Evolutionary conservation across 306 rosid species (phyloP).

Genomic region (Mimosa pudica): DNA sequence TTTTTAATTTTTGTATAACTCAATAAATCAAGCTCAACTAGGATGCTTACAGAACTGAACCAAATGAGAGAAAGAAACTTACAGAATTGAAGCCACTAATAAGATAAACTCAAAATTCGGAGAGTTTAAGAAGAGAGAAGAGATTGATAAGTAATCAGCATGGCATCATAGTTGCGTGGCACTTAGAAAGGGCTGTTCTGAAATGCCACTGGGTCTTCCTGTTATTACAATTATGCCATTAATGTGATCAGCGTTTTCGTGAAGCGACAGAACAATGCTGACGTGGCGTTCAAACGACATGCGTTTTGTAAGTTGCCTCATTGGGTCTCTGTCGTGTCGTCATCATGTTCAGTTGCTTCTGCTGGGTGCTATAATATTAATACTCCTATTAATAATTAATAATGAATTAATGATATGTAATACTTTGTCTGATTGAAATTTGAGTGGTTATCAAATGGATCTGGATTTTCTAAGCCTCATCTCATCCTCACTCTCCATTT

Average conservation of each 20-base stretch:
- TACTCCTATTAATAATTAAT: too few species aligned
- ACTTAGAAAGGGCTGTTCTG: background rate
- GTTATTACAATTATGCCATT: constrained; percentile 22
- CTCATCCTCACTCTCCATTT: too few species aligned
- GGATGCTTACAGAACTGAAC: background rate
- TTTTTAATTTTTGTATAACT: background rate
- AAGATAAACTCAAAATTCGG: background rate
- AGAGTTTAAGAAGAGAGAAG: background rate
- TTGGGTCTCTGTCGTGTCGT: background rate
- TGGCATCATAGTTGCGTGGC: background rate
- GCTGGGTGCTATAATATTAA: too few species aligned
- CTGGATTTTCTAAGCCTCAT: too few species aligned
- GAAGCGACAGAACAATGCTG: background rate
- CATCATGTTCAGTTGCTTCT: background rate
- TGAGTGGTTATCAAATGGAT: too few species aligned
- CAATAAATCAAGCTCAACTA: background rate
- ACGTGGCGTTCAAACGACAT: background rate
- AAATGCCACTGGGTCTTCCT: constrained; percentile 24
- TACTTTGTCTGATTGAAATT: too few species aligned
- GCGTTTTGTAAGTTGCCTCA: background rate
- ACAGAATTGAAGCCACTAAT: constrained; percentile 31
- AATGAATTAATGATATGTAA: too few species aligned
- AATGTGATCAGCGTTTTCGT: background rate
- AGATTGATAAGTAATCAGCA: background rate
- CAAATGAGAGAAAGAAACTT: constrained; percentile 34